Conservation (phyloP, 2,329 filamentous ascomycete genomes). For the Knoxdaviesia capensis region DNA sequence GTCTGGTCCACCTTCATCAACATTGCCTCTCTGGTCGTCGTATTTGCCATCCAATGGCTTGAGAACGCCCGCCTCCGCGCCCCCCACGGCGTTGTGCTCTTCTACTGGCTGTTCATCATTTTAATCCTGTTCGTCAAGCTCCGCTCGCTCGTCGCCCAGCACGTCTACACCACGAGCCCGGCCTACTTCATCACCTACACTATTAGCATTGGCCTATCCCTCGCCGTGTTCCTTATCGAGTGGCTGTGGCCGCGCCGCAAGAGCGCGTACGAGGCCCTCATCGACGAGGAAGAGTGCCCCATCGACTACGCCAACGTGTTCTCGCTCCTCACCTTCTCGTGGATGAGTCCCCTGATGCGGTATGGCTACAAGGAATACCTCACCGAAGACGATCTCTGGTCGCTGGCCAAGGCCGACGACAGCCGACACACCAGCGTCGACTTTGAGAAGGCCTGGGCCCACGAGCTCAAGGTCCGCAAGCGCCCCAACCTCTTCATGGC, state of each 20-base stretch:
- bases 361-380: conserved; percentile 81
- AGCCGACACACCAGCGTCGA: conserved; percentile 51
- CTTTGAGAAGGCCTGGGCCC: conserved; percentile 58
- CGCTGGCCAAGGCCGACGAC: conserved; percentile 59
- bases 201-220: conserved; percentile 47
- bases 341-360: conserved; percentile 98
- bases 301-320: conserved; percentile 89
- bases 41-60: conserved; percentile 66
- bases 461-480: conserved; percentile 45
- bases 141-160: conserved; percentile 64
- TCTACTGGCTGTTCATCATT: conserved; percentile 81
- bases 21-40: conserved; percentile 49
- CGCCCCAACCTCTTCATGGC: conserved; percentile 67
- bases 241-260: conserved; percentile 61
- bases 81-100: conserved; percentile 70
- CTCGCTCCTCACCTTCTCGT: conserved; percentile 81
- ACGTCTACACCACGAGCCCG: conserved; percentile 43
- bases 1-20: conserved; percentile 65
- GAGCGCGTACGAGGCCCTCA: conserved; percentile 35
- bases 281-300: conserved; percentile 43
- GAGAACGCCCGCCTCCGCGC: conserved; percentile 71
- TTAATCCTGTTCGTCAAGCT: conserved; percentile 66
- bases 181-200: conserved; percentile 65
- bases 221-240: conserved; percentile 57
- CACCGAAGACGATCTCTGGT: conserved; percentile 93